phyloP scores from a whole-genome alignment of 805 yeast species.

The Sugiyamaella qingdaonensis region DNA sequence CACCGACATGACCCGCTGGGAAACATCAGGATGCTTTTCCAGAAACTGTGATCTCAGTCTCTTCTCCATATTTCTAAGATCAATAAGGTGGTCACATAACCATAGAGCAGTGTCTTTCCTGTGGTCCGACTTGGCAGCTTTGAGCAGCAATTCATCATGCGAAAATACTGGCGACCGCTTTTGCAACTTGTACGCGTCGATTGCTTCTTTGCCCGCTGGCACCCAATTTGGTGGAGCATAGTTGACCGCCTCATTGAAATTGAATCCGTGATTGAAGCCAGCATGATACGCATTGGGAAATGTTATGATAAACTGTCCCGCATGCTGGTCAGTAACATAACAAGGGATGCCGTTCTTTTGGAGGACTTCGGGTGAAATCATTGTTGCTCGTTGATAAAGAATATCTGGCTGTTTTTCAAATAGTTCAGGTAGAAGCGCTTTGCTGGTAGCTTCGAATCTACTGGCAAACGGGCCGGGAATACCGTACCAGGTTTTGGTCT shows the following conservation, averaged over 20 bases:
- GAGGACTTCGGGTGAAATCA: constrained; percentile 64
- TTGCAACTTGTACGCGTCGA: constrained; percentile 27
- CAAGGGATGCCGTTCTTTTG: constrained; percentile 42
- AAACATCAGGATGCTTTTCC: constrained; percentile 2
- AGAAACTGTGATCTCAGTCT: not conserved
- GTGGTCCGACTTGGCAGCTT: constrained; percentile 19
- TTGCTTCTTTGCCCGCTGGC: constrained; percentile 29
- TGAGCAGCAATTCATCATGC: constrained; percentile 32
- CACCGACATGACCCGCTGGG: not conserved
- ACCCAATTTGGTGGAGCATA: constrained; percentile 41
- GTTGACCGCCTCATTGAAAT: constrained; percentile 43
- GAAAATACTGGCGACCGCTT: constrained; percentile 33
- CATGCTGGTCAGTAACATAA: constrained; percentile 62
- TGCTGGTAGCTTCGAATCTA: constrained; percentile 61
- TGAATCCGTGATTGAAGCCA: constrained; percentile 82
- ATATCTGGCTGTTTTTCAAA: constrained; percentile 83
- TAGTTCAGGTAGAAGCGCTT: constrained; percentile 67
- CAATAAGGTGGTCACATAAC: constrained; percentile 12
- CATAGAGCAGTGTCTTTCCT: constrained; percentile 21
- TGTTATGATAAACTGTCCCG: constrained; percentile 78
- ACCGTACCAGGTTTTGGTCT: constrained; percentile 90
- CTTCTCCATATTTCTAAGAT: not conserved
- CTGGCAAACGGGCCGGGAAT: constrained; percentile 67
- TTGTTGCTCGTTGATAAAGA: constrained; percentile 77
- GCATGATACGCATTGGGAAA: constrained; percentile 88